Evolutionary conservation across 1,139 yeast genomes (phyloP), one percentile per base, ranked within the genome.

Genomic region (Geotrichum reessii): DNA sequence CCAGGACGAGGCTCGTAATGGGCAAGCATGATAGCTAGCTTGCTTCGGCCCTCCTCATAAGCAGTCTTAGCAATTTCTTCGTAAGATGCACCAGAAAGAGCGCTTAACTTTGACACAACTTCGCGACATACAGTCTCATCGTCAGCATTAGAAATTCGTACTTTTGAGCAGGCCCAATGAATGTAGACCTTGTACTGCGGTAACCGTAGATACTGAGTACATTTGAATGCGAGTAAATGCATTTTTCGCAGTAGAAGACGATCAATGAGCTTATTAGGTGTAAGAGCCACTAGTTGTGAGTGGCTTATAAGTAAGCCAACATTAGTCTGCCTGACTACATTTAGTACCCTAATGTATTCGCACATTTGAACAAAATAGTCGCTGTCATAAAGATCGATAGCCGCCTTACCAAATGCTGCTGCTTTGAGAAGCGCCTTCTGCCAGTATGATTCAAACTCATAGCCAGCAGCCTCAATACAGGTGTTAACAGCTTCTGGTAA

Each of bases 401-500:
- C 83, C 0, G 89, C 79, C 69, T 92, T 93, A 0, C 97, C 99
- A 73, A 92, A 89, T 0, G 90, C 78, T 0, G 93, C 97, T 0
- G 97, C 96, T 61, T 83, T 79, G 40, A 93, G 73, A 3, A 93
- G 75, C 58, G 81, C 82, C 69, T 91, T 91, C 66, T 93, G 99
- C 86, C 93, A 82, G 55, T 77, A 75, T 0, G 87, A 80, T 61
- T 85, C 87, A 66, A 88, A 83, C 66, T 92, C 98, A 56, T 85
- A 85, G 7, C 84, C 73, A 0, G 97, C 87, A 0, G 95, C 95
- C 2, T 79, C 75, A 11, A 92, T 78, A 68, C 97, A 89, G 27
- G 81, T 81, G 44, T 80, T 78, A 1, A 92, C 85, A 0, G 97
- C 97, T 9, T 73, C 74, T 0, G 75, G 73, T 25, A 93, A 73